Percentiles rank a stretch among this genome's conserved stretches.
phyloP scores from a whole-genome alignment of 768 basidiomycete genomes.

The Paxillus ammoniavirescens region DNA sequence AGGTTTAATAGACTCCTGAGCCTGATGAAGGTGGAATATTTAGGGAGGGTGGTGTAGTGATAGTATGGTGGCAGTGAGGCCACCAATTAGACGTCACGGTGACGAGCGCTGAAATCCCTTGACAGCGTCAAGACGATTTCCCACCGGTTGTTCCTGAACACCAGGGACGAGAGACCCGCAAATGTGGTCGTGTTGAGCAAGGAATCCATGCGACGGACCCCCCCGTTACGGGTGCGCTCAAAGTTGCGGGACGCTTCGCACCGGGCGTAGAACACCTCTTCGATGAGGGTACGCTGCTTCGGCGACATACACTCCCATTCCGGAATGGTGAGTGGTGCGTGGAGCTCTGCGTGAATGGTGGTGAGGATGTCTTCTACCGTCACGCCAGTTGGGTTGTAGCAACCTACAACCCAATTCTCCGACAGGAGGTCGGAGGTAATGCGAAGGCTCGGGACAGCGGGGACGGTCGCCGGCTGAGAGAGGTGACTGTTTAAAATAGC shows the following conservation, averaged over 20 bases:
- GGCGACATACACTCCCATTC: conserved; percentile 45
- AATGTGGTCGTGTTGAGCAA: conserved; percentile 48
- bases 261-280: conserved; percentile 42
- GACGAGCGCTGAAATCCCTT: conserved; percentile 25
- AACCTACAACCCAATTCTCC: conserved; percentile 41
- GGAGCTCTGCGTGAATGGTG: conserved; percentile 42
- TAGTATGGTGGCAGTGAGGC: neutral
- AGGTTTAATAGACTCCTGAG: neutral
- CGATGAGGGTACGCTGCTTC: conserved; percentile 44
- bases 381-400: conserved; percentile 43
- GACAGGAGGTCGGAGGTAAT: conserved; percentile 48
- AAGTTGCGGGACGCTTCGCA: conserved; percentile 41
- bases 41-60: neutral
- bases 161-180: conserved; percentile 47
- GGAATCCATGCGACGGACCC: conserved; percentile 50
- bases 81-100: conserved; percentile 1
- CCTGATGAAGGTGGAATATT: neutral
- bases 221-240: conserved; percentile 33
- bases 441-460: conserved; percentile 36
- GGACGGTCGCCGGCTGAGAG: conserved; percentile 42
- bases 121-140: conserved; percentile 45
- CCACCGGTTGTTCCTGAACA: conserved; percentile 37
- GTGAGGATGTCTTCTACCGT: conserved; percentile 52
- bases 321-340: conserved; percentile 33
- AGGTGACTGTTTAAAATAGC: conserved; percentile 27